A percentile compares a stretch with the other conserved stretches of the same genome.
Conservation (phyloP, 1,284 basidiomycete genomes). For the Fomitopsis pinicola region DNA sequence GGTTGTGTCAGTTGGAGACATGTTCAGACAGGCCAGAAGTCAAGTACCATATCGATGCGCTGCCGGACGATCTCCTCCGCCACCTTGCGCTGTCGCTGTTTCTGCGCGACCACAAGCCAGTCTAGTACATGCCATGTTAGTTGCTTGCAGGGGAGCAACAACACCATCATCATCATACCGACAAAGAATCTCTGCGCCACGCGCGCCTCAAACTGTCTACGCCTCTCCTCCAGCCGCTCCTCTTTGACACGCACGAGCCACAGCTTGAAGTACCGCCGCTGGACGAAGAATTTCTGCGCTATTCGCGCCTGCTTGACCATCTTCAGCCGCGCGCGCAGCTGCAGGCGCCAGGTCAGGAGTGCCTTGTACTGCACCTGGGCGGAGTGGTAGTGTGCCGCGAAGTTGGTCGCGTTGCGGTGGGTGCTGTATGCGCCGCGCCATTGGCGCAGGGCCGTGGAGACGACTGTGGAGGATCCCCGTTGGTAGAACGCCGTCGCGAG, state of each 20-base stretch:
- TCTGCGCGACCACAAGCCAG: constrained; percentile 40
- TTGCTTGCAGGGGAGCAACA: not conserved
- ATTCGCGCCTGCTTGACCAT: constrained; percentile 54
- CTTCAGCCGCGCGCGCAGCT: constrained; percentile 48
- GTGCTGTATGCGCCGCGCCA: constrained; percentile 47
- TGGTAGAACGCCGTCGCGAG: constrained; percentile 50
- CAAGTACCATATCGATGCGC: constrained; percentile 36
- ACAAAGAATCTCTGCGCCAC: constrained; percentile 38
- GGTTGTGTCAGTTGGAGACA: constrained; percentile 7
- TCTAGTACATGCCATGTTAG: constrained; percentile 28
- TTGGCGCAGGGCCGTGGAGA: constrained; percentile 35
- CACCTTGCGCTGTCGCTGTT: constrained; percentile 31
- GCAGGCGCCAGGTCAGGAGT: constrained; percentile 55
- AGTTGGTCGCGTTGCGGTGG: constrained; percentile 46
- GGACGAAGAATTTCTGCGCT: constrained; percentile 50
- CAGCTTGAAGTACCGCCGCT: constrained; percentile 44
- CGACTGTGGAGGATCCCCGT: constrained; percentile 39
- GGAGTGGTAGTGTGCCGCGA: constrained; percentile 48
- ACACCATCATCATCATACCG: constrained; percentile 33
- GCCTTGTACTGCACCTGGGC: constrained; percentile 42
- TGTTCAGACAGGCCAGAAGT: not conserved
- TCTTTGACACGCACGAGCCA: constrained; percentile 52
- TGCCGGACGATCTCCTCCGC: constrained; percentile 38
- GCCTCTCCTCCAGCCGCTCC: constrained; percentile 41
- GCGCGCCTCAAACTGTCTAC: constrained; percentile 39